phyloP scores from a whole-genome alignment of 1,284 basidiomycete genomes.

The Moesziomyces parantarcticus region DNA sequence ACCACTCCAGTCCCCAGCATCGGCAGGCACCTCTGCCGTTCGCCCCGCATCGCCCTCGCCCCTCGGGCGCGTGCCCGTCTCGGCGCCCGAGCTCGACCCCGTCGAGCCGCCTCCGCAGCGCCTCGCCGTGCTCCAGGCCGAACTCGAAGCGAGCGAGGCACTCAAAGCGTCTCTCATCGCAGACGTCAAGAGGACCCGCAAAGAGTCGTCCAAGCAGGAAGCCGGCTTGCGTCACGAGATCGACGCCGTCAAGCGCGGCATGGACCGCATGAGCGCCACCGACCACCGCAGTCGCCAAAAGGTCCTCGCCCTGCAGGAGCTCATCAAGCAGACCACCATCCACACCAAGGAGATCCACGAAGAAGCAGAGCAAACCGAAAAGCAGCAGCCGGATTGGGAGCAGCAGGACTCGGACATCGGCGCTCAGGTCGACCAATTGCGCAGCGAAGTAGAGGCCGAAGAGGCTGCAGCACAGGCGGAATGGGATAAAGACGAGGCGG shows the following conservation, averaged over 20 bases:
- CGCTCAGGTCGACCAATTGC: slow-evolving; percentile 25
- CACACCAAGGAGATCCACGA: slow-evolving; percentile 51
- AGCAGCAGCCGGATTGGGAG: slow-evolving; percentile 47
- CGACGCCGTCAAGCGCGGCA: slow-evolving; percentile 54
- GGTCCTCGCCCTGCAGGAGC: slow-evolving; percentile 58
- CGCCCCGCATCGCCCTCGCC: slow-evolving; percentile 45
- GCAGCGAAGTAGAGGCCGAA: slow-evolving; percentile 38
- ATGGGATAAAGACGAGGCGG: slow-evolving; percentile 43
- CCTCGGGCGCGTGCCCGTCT: slow-evolving; percentile 32
- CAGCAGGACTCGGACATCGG: slow-evolving; percentile 33
- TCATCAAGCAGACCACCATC: slow-evolving; percentile 56
- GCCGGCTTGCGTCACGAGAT: slow-evolving; percentile 54
- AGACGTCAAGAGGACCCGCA: slow-evolving; percentile 50
- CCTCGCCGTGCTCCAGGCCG: slow-evolving; percentile 37
- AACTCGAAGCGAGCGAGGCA: slow-evolving; percentile 42
- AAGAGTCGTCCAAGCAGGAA: slow-evolving; percentile 56
- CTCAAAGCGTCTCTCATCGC: slow-evolving; percentile 38
- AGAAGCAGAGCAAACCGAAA: slow-evolving; percentile 49
- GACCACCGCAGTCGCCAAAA: slow-evolving; percentile 60
- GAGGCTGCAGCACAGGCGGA: slow-evolving; percentile 35
- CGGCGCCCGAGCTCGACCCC: slow-evolving; percentile 26
- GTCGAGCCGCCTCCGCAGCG: slow-evolving; percentile 23
- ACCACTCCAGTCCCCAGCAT: background rate
- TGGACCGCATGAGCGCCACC: slow-evolving; percentile 52
- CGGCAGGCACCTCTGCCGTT: slow-evolving; percentile 2